Base-by-base conservation (phyloP, 1,139 yeast genomes). In the Suhomyces yuchorum region DNA sequence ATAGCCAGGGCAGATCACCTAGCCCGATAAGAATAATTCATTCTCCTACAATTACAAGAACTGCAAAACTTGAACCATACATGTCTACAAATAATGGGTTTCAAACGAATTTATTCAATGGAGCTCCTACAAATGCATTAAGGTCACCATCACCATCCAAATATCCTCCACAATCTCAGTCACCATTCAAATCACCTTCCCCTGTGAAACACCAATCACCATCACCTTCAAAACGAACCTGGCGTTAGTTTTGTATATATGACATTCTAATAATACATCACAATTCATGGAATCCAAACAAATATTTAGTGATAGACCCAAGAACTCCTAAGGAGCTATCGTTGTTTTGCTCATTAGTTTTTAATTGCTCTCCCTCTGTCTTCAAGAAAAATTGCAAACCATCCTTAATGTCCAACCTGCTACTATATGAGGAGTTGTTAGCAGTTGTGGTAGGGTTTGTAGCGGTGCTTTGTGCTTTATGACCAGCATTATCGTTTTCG, bases 201-300 rank as follows among this genome's bases (percentile, higher is more conserved):
- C 55, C 55, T 12, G 49, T 39, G 30, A 51, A 44, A 30, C 46
- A 47, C 20, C 41, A 45, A 6, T 49, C 53, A 6, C 50, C 46
- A 7, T 52, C 55, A 23, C 54, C 51, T 38, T 34, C 42, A 22
- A 46, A 44, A 35, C 34, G 46, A 36, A 44, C 43, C 44, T 42
- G 42, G 43, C 42, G 42, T 45, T 38, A 38, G 43, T 36, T 32
- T 32, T 36, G 37, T 30, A 30, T 17, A 15, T 35, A 41, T 11
- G 36, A 37, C 28, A 23, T 37, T 19, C 39, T 26, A 26, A 18
- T 22, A 43, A 30, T 15, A 32, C 9, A 34, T 58, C 63, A 71
- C 54, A 73, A 65, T 51, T 75, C 80, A 58, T 75, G 72, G 56
- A 75, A 75, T 8, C 80, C 80, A 61, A 75, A 75, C 28, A 75